Evolutionary conservation across 83 land plant genomes (phyloP).

Genomic region (Picea engelmannii): DNA sequence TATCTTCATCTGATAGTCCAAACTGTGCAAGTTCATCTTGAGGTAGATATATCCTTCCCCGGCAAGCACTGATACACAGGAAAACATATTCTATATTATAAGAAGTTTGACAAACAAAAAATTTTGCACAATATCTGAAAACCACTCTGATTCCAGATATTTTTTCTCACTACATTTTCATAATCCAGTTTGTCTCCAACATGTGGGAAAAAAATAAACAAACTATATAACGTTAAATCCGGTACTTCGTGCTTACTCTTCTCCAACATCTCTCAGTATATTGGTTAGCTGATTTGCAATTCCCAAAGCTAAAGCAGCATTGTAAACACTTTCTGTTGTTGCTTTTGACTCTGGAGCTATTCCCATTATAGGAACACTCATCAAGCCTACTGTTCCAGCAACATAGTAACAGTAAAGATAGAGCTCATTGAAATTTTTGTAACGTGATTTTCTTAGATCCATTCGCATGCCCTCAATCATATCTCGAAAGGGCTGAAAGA

Average conservation of each 20-base stretch:
- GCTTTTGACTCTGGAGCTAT: conserved; percentile 42
- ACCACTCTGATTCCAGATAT: too few relatives aligned
- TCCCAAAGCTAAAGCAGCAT: conserved; percentile 54
- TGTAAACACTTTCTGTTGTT: conserved; percentile 49
- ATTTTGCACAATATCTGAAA: too few relatives aligned
- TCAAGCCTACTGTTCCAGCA: conserved; percentile 64
- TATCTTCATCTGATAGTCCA: conserved; percentile 53
- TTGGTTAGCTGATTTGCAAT: conserved; percentile 67
- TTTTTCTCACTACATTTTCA: too few relatives aligned
- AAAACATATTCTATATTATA: too few relatives aligned
- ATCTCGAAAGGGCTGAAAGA: conserved; percentile 55
- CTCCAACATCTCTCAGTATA: conserved; percentile 64
- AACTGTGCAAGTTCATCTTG: conserved; percentile 46
- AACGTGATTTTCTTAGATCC: conserved; percentile 49
- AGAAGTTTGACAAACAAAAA: too few relatives aligned
- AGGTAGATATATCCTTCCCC: conserved; percentile 58
- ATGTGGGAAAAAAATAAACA: too few relatives aligned
- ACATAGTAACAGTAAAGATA: conserved; percentile 68
- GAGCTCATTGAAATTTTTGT: conserved; percentile 54
- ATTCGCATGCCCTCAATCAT: conserved; percentile 69
- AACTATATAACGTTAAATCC: too few relatives aligned
- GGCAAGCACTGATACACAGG: conserved; percentile 31
- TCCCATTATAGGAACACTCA: conserved; percentile 68
- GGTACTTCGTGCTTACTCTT: conserved; percentile 40
- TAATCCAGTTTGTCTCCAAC: too few relatives aligned